phyloP scores from a whole-genome alignment of 1,139 yeast genomes.

The Suhomyces chickasaworum region DNA sequence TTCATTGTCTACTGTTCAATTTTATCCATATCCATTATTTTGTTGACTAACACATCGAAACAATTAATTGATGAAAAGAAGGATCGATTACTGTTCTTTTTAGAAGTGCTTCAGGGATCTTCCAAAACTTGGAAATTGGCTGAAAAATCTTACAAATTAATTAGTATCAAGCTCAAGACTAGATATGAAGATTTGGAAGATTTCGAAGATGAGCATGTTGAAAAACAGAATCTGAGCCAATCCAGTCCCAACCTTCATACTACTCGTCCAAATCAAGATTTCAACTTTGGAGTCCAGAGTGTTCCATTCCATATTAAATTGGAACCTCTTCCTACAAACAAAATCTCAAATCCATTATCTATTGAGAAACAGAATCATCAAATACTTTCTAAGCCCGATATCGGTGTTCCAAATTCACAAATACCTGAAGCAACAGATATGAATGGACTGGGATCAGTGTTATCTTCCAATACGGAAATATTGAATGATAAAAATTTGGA shows the following conservation, averaged over 20 bases:
- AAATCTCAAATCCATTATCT: not conserved
- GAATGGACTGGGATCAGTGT: conserved; percentile 15
- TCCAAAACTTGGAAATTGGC: conserved; percentile 54
- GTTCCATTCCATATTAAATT: conserved; percentile 3
- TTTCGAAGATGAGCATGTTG: conserved; percentile 5
- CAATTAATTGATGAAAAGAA: conserved; percentile 30
- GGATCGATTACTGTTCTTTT: conserved; percentile 38
- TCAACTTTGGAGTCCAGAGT: not conserved
- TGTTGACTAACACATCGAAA: conserved; percentile 38
- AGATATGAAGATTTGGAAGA: conserved; percentile 18
- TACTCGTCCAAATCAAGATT: not conserved
- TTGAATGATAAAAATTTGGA: conserved; percentile 34
- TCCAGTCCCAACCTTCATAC: not conserved
- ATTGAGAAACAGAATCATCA: conserved; percentile 9
- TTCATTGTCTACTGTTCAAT: conserved; percentile 52
- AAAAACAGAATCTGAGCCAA: not conserved
- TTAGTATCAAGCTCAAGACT: conserved; percentile 36
- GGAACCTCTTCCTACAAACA: conserved; percentile 1
- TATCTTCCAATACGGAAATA: conserved; percentile 26
- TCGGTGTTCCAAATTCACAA: not conserved
- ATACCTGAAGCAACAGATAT: conserved; percentile 5
- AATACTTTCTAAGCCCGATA: conserved; percentile 4
- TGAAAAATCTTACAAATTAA: conserved; percentile 47
- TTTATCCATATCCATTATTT: conserved; percentile 47
- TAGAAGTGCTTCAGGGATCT: conserved; percentile 40